Base-by-base conservation (phyloP, 768 basidiomycete genomes). In the Psilocybe sp. region DNA sequence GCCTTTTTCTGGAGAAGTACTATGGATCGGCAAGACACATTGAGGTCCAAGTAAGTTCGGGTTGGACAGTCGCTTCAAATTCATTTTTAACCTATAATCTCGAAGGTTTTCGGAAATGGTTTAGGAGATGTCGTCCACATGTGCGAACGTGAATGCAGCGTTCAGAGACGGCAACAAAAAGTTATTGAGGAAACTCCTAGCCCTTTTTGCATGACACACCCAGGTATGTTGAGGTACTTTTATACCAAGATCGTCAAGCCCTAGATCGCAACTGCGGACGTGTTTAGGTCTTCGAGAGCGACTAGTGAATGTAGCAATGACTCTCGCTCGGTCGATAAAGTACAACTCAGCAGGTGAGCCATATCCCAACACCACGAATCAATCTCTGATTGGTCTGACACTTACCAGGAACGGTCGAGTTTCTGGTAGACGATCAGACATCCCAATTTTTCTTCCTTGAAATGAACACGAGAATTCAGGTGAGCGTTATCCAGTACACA, bases 141-240 rank as follows among this genome's bases (percentile, higher is more conserved):
- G 70, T 81, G 82, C 34, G 85, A 87, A 59, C 73, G 86, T 12
- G 86, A 89, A 61, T 87, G 86, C 55, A 84, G 81, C 42, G 64
- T 84, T 8, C 86, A 89, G 58, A 69, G 86, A 28, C 67, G 85
- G 28, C 81, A 87, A 54, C 86, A 89, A 62, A 89, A 89, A 60
- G 75, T 89, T 2, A 78, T 89, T 18, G 86, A 89, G 54, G 86
- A 88, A 57, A 74, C 78, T 3, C 81, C 82, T 0, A 83, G 81
- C 55, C 81, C 85, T 1, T 85, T 84, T 58, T 69, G 82, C 36
- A 46, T 62, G 1, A 46, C 57, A 2, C 67, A 73, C 61, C 71
- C 75, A 28, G 78, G 82, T 78, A 53, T 28, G 69, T 56, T 5
- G 20, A 3, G 9, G 13, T 31, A 15, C 20, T 34, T 31, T 8